Percentiles rank a stretch among this genome's conserved stretches.
Evolutionary conservation across 495 filamentous ascomycete species (phyloP).

Genomic region (Cercophora newfieldiana): DNA sequence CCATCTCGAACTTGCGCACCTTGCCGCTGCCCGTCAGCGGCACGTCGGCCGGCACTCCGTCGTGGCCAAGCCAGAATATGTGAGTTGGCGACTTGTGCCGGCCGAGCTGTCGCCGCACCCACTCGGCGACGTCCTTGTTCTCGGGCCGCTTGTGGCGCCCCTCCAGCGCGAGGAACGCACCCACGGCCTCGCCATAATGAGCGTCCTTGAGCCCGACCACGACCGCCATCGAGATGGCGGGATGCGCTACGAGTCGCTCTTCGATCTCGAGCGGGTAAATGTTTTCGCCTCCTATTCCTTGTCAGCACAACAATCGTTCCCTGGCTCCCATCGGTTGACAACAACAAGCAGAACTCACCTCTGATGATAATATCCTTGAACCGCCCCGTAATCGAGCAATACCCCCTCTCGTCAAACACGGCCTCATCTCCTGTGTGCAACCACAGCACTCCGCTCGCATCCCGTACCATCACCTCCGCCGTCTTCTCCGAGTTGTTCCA

Average conservation of each 20-base stretch:
- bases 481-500: slow-evolving; percentile 73
- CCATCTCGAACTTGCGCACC: slow-evolving; percentile 67
- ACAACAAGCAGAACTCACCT: slow-evolving; percentile 29
- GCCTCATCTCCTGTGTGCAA: slow-evolving; percentile 71
- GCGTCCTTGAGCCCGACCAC: slow-evolving; percentile 64
- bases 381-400: slow-evolving; percentile 63
- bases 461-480: slow-evolving; percentile 58
- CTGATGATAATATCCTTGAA: slow-evolving; percentile 69
- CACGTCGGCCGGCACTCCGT: slow-evolving; percentile 54
- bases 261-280: slow-evolving; percentile 75
- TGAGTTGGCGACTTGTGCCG: slow-evolving; percentile 67
- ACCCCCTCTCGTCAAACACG: slow-evolving; percentile 62
- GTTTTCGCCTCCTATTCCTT: slow-evolving; percentile 50
- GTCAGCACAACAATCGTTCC: not conserved
- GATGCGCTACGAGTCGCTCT: slow-evolving; percentile 61
- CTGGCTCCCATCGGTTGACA: not conserved
- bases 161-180: slow-evolving; percentile 55
- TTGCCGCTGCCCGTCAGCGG: slow-evolving; percentile 73
- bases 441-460: slow-evolving; percentile 62
- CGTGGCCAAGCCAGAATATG: slow-evolving; percentile 65
- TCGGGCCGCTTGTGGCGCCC: slow-evolving; percentile 34
- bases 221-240: slow-evolving; percentile 54
- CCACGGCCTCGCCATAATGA: slow-evolving; percentile 68
- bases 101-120: slow-evolving; percentile 61
- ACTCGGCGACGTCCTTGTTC: slow-evolving; percentile 55